Base-by-base conservation (phyloP, 495 filamentous ascomycete genomes). In the Penicillium cosmopolitanum region DNA sequence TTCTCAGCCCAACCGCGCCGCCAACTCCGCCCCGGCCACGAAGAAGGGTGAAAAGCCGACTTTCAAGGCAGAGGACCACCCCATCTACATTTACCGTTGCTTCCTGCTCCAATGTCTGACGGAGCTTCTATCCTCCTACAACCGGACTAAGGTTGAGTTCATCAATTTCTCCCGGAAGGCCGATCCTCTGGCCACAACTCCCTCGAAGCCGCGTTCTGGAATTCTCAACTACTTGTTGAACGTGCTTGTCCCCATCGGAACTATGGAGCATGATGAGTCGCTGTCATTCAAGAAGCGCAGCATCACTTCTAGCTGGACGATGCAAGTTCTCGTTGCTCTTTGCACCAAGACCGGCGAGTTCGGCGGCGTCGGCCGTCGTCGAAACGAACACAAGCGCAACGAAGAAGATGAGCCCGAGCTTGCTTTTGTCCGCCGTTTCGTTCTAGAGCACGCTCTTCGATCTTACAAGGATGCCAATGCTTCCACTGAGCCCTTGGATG, bases 81-180 rank as follows among this genome's bases (percentile, higher is more conserved):
- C 92, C 1, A 97, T 96, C 59, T 97, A 95, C 73, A 88, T 97
- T 57, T 99, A 98, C 66, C 86, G 96, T 19, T 96, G 92, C 78
- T 97, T 98, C 78, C 80, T 99, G 55, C 81, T 99, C 42, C 91
- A 96, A 69, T 96, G 94, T 66, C 79, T 99, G 34, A 89, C 93
- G 0, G 95, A 99, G 70, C 83, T 99, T 16, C 80, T 99, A n/a
- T 87, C 88, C 42, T 94, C 87, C 66, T 98, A 97, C 77, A 96
- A 92, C 59, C 88, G 93, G 28, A 88, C 92, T 40, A 99, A 99
- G 79, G 82, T 98, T 19, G 96, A 99, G 66, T 99, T 99, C 70
- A 97, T 99, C 73, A 97, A 97, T 68, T 98, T 97, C 79, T 97
- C 94, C 52, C 87, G 95, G 58, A 91, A 91, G 65, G 88, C 89